Evolutionary conservation across 2,329 filamentous ascomycete species (phyloP).

Genomic region (Calonectria multiphialidica): DNA sequence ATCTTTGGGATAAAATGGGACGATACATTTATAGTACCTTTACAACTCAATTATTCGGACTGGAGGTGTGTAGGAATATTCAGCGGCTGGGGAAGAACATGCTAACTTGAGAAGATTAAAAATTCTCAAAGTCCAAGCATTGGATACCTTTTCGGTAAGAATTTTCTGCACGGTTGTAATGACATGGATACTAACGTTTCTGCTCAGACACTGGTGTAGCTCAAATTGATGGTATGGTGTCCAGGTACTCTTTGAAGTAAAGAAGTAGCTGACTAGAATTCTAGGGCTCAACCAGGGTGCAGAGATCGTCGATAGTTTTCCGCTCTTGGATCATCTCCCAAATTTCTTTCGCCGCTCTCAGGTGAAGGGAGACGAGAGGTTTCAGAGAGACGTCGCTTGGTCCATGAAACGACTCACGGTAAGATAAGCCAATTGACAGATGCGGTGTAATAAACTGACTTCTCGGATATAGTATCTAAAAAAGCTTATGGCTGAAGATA

Average conservation of each 20-base stretch:
- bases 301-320: slow-evolving; percentile 16
- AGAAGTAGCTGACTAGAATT: neutral
- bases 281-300: slow-evolving; percentile 7
- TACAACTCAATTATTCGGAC: slow-evolving; percentile 9
- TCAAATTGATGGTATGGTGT: slow-evolving; percentile 6
- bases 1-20: neutral
- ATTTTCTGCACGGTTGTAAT: neutral
- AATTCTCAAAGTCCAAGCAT: slow-evolving; percentile 5
- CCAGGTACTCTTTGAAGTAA: neutral
- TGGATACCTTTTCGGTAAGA: neutral
- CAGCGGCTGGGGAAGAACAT: neutral
- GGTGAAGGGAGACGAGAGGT: neutral
- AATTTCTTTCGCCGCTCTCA: neutral
- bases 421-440: neutral
- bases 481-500: neutral
- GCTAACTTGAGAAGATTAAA: slow-evolving; percentile 5
- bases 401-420: slow-evolving; percentile 4
- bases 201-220: neutral
- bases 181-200: neutral
- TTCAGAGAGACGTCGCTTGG: slow-evolving; percentile 11
- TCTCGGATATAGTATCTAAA: neutral
- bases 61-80: neutral
- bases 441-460: too few species aligned
- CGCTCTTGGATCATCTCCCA: slow-evolving; percentile 8
- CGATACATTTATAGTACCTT: slow-evolving; percentile 22